Conservation (phyloP, 352 stramenopile species). For the Globisporangium parvum region DNA sequence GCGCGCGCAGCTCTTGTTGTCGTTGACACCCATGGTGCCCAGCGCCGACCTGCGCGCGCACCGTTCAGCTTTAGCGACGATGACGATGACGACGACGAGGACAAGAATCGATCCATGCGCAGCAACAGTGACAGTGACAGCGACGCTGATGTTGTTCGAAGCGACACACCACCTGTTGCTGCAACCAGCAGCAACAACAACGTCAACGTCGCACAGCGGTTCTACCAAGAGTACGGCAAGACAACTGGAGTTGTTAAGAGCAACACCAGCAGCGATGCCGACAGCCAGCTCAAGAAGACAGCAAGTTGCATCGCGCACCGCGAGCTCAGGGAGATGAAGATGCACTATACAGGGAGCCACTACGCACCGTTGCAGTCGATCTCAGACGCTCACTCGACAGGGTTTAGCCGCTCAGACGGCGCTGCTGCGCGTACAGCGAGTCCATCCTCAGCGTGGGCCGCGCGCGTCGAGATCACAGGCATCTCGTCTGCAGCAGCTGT, state of each 20-base stretch:
- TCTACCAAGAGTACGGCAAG: conserved; percentile 30
- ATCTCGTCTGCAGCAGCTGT: conserved; percentile 18
- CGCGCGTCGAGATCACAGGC: conserved; percentile 56
- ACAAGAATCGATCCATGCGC: not conserved
- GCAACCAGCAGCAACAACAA: conserved; percentile 13
- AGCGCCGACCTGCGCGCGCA: not conserved
- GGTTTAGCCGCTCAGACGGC: not conserved
- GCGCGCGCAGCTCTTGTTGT: conserved; percentile 4
- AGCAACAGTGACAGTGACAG: conserved; percentile 1
- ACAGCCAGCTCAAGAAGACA: conserved; percentile 40
- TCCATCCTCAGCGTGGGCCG: conserved; percentile 28
- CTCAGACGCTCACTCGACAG: not conserved
- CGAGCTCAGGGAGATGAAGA: conserved; percentile 35
- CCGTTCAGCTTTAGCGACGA: not conserved
- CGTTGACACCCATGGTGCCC: not conserved
- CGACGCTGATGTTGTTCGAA: not conserved
- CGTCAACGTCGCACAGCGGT: conserved; percentile 24
- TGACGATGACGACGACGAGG: conserved; percentile 1
- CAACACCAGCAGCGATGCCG: conserved; percentile 10
- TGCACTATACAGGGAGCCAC: conserved; percentile 34
- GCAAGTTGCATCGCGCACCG: conserved; percentile 44
- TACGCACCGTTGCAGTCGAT: conserved; percentile 28
- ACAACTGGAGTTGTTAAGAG: conserved; percentile 2
- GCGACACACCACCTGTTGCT: not conserved
- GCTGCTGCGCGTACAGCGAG: not conserved